Evolutionary conservation across 1,139 yeast species (phyloP).

Genomic region (Pneumocystis murina): DNA sequence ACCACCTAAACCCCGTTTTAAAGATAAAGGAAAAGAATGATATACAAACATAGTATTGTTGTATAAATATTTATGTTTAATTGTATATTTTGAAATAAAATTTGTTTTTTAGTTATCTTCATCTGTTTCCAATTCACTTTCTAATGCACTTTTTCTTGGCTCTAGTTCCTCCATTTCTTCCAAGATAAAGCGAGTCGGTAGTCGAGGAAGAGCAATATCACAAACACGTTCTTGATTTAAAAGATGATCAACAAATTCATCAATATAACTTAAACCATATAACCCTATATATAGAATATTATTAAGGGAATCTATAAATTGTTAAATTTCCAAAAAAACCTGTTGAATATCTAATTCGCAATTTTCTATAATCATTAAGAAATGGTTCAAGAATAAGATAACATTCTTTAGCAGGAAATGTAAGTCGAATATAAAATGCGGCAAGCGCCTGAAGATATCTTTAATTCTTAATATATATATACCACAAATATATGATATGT

Average conservation of each 20-base stretch:
- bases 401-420: slow-evolving; percentile 32
- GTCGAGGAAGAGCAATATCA: slow-evolving; percentile 47
- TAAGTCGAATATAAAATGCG: slow-evolving; percentile 43
- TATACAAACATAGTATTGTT: not conserved
- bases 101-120: slow-evolving; percentile 13
- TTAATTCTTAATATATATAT: not conserved
- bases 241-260: slow-evolving; percentile 44
- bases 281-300: slow-evolving; percentile 21
- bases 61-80: not conserved
- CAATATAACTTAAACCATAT: slow-evolving; percentile 32
- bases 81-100: slow-evolving; percentile 6
- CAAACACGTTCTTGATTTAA: slow-evolving; percentile 37
- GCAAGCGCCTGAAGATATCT: slow-evolving; percentile 41
- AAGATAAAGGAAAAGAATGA: not conserved
- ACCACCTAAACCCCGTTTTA: not conserved
- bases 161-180: slow-evolving; percentile 29
- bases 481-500: too few relatives aligned
- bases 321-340: slow-evolving; percentile 3
- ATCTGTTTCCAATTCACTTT: slow-evolving; percentile 19
- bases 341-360: slow-evolving; percentile 23
- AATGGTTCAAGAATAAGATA: slow-evolving; percentile 39
- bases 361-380: slow-evolving; percentile 41
- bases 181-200: slow-evolving; percentile 30
- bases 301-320: not conserved
- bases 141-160: slow-evolving; percentile 24